phyloP scores from a whole-genome alignment of 768 basidiomycete species.

The Leccinellum rugosiceps region DNA sequence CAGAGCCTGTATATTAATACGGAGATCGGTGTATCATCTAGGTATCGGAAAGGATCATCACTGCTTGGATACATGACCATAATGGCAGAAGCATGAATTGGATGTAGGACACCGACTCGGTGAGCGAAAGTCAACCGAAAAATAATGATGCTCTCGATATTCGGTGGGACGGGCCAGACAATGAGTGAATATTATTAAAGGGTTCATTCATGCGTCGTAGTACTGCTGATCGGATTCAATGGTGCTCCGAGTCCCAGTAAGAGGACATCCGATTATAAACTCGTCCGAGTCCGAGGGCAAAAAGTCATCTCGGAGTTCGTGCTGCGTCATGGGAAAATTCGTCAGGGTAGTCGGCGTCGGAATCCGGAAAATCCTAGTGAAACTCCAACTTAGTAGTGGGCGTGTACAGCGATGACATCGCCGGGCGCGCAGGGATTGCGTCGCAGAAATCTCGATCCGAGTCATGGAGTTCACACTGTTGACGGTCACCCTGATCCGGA shows the following conservation, averaged over 20 bases:
- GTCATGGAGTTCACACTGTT: constrained; percentile 2
- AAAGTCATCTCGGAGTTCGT: too few species aligned
- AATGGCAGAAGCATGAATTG: neutral
- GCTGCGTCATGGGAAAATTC: too few species aligned
- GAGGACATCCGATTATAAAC: constrained; percentile 5
- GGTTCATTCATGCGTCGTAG: too few species aligned
- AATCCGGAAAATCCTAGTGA: too few species aligned
- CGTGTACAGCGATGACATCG: constrained; percentile 16
- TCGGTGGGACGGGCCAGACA: too few species aligned
- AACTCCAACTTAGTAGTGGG: too few species aligned
- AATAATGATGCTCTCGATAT: too few species aligned
- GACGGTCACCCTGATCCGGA: constrained; percentile 10
- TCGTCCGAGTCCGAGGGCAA: neutral
- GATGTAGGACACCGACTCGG: neutral
- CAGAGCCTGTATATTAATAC: constrained; percentile 7
- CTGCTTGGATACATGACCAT: neutral
- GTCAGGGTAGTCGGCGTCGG: too few species aligned
- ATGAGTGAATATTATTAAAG: too few species aligned
- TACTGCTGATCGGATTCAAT: too few species aligned
- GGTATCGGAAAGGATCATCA: neutral
- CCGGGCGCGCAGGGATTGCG: constrained; percentile 21
- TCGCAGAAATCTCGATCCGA: constrained; percentile 15
- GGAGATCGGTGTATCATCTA: constrained; percentile 7
- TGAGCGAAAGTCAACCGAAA: too few species aligned
- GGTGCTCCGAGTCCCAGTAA: too few species aligned